Conservation (phyloP, 208 protist species). For the Vickermania ingenoplastis region DNA sequence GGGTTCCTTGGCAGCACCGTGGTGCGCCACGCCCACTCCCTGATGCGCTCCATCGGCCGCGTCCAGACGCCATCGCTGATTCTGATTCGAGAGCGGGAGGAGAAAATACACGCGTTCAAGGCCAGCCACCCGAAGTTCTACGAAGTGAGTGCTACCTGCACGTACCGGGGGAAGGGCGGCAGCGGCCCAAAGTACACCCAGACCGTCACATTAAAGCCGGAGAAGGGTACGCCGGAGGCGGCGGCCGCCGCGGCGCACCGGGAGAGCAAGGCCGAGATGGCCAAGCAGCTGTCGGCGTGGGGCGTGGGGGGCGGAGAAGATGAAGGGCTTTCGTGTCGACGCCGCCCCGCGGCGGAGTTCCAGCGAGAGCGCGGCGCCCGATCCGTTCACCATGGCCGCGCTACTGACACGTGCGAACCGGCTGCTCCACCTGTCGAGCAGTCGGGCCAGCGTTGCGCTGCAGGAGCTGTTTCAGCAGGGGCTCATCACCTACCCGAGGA, state of each 20-base stretch:
- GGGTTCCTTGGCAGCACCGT: slow-evolving; percentile 87
- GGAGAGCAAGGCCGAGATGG: slow-evolving; percentile 22
- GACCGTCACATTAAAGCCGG: slow-evolving; percentile 27
- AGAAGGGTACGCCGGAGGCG: slow-evolving; percentile 2
- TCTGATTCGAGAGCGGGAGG: slow-evolving; percentile 71
- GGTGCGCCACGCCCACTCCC: slow-evolving; percentile 75
- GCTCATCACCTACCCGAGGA: slow-evolving; percentile 86
- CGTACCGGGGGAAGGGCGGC: slow-evolving; percentile 30
- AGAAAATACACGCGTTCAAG: slow-evolving; percentile 50
- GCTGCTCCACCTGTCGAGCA: slow-evolving; percentile 71
- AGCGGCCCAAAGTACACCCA: slow-evolving; percentile 33
- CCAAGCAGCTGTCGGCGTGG: slow-evolving; percentile 22
- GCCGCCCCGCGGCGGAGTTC: too few species aligned
- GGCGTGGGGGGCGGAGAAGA: slow-evolving; percentile 10
- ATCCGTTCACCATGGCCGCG: slow-evolving; percentile 85
- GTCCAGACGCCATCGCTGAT: slow-evolving; percentile 88
- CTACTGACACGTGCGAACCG: slow-evolving; percentile 80
- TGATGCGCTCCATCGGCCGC: slow-evolving; percentile 86
- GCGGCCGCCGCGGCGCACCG: slow-evolving; percentile 11
- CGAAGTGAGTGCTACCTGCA: slow-evolving; percentile 44
- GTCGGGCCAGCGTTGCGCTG: slow-evolving; percentile 59
- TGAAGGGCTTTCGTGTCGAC: slow-evolving; percentile 28
- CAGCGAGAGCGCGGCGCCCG: slow-evolving; percentile 27
- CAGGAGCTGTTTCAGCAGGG: slow-evolving; percentile 88
- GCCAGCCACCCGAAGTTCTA: slow-evolving; percentile 46